Conservation (phyloP, 495 filamentous ascomycete species). For the Trichocladium uniseriatum region DNA sequence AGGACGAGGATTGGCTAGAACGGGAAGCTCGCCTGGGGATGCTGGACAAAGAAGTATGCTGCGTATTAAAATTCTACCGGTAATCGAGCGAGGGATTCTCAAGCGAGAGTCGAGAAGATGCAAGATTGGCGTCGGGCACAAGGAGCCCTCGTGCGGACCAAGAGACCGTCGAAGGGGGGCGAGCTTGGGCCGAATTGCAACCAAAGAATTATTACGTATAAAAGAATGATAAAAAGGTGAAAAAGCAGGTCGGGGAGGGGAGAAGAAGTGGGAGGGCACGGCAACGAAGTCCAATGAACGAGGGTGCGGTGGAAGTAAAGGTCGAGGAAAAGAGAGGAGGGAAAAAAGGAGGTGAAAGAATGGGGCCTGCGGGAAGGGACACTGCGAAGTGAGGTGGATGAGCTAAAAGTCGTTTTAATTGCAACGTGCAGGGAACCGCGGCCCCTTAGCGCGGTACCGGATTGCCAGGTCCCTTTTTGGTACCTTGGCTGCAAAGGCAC, state of each 20-base stretch:
- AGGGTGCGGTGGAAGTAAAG: slow-evolving; percentile 17
- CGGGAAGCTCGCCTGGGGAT: not conserved
- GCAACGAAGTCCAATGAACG: slow-evolving; percentile 20
- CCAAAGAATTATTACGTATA: slow-evolving; percentile 18
- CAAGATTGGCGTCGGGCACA: slow-evolving; percentile 8
- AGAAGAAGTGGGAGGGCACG: slow-evolving; percentile 4
- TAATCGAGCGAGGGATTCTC: slow-evolving; percentile 11
- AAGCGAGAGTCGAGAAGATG: slow-evolving; percentile 24
- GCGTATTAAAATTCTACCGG: slow-evolving; percentile 23
- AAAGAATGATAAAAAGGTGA: slow-evolving; percentile 21
- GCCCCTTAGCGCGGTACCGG: slow-evolving; percentile 5
- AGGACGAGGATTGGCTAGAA: slow-evolving; percentile 13
- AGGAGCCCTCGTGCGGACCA: slow-evolving; percentile 3
- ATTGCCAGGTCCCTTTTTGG: slow-evolving; percentile 1
- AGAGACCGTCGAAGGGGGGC: not conserved
- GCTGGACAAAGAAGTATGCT: slow-evolving; percentile 18
- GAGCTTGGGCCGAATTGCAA: slow-evolving; percentile 4
- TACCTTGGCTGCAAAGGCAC: not conserved
- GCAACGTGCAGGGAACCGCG: slow-evolving; percentile 8
- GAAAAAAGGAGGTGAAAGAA: slow-evolving; percentile 21
- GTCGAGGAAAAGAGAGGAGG: slow-evolving; percentile 13
- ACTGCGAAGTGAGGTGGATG: slow-evolving; percentile 10
- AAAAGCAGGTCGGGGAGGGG: slow-evolving; percentile 9
- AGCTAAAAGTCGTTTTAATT: slow-evolving; percentile 26
- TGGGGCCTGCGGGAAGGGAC: slow-evolving; percentile 12